A percentile compares a stretch with the other conserved stretches of the same genome.
Evolutionary conservation across 2,329 filamentous ascomycete species (phyloP).

Genomic region (Trichoderma sp.): DNA sequence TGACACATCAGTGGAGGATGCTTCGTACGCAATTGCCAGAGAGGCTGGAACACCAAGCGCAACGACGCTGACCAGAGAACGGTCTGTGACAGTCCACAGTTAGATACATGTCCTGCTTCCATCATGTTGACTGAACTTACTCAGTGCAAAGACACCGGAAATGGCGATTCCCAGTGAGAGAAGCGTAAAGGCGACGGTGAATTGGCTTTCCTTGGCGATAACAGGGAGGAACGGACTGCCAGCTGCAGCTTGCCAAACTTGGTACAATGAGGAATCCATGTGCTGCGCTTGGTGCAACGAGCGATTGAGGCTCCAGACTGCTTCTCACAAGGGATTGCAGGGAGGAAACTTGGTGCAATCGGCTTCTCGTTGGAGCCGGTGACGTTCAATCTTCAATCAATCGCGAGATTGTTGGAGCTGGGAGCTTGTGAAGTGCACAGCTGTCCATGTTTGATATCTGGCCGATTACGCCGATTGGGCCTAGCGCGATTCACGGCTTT

Average conservation of each 20-base stretch:
- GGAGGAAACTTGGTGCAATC: not conserved
- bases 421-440: not conserved
- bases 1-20: not conserved
- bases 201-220: conserved; percentile 79
- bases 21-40: conserved; percentile 78
- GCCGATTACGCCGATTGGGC: conserved; percentile 31
- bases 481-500: conserved; percentile 28
- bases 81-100: conserved; percentile 53
- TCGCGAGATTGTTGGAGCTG: conserved; percentile 17
- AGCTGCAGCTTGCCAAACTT: conserved; percentile 91
- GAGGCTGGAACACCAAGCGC: conserved; percentile 83
- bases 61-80: conserved; percentile 72
- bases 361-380: not conserved
- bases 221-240: conserved; percentile 78
- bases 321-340: conserved; percentile 9
- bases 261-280: conserved; percentile 79
- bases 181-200: conserved; percentile 73
- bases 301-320: not conserved
- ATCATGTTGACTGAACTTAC: conserved; percentile 49
- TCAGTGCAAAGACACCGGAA: conserved; percentile 78
- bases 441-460: conserved; percentile 33
- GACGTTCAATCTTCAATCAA: conserved; percentile 5
- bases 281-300: conserved; percentile 29
- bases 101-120: not conserved
- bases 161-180: conserved; percentile 69